Percentiles rank a stretch among this genome's conserved stretches.
phyloP scores from a whole-genome alignment of 495 filamentous ascomycete species.

The Penicillium desertorum region DNA sequence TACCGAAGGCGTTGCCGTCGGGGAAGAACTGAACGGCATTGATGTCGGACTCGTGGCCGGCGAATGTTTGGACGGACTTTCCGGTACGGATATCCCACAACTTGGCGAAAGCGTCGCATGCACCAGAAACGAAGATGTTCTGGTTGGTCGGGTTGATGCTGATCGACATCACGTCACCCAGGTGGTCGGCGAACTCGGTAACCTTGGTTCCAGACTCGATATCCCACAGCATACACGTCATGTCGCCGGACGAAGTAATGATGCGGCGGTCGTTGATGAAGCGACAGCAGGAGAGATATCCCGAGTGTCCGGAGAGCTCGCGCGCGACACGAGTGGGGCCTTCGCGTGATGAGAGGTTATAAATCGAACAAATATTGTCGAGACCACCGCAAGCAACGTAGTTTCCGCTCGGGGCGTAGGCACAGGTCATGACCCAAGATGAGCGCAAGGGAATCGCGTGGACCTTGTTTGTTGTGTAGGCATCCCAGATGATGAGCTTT shows the following conservation, averaged over 20 bases:
- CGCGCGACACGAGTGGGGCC: constrained; percentile 94
- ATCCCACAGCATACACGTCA: constrained; percentile 99
- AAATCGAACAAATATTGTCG: constrained; percentile 99
- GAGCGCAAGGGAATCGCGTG: constrained; percentile 98
- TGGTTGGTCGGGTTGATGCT: constrained; percentile 99
- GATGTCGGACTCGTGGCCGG: constrained; percentile 98
- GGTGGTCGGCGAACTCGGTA: constrained; percentile 96
- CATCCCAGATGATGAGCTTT: constrained; percentile 99
- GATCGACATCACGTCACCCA: constrained; percentile 99
- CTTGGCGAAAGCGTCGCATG: constrained; percentile 97
- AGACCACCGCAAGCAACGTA: constrained; percentile 97
- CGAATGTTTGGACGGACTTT: constrained; percentile 97
- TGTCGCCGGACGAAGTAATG: constrained; percentile 96
- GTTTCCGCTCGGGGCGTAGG: constrained; percentile 97
- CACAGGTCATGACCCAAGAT: constrained; percentile 99
- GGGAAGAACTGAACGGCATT: constrained; percentile 99
- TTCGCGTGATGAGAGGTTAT: constrained; percentile 95
- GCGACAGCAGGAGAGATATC: constrained; percentile 96
- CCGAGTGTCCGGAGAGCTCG: constrained; percentile 94
- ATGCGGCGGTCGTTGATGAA: constrained; percentile 99
- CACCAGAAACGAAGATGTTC: constrained; percentile 93
- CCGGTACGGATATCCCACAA: constrained; percentile 98
- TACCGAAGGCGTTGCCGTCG: constrained; percentile 97
- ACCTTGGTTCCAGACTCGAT: constrained; percentile 96
- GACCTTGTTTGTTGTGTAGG: constrained; percentile 99